Percentiles rank a stretch among this genome's conserved stretches.
Evolutionary conservation across 495 filamentous ascomycete species (phyloP).

Genomic region (Penicillium ochrochloron): DNA sequence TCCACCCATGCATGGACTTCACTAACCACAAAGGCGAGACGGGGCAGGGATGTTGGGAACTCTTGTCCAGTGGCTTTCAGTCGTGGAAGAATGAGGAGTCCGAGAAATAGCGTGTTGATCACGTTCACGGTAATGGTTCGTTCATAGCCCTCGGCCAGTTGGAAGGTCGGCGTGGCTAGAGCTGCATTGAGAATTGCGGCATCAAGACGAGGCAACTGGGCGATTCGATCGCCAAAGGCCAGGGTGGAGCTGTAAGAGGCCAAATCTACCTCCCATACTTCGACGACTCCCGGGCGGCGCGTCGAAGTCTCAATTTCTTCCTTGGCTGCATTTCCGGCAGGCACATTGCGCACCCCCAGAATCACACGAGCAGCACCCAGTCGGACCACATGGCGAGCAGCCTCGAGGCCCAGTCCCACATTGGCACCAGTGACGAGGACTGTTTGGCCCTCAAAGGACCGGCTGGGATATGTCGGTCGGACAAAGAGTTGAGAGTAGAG

Average conservation of each 20-base stretch:
- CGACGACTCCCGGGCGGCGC: slow-evolving; percentile 41
- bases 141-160: slow-evolving; percentile 48
- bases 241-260: slow-evolving; percentile 38
- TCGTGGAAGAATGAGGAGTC: slow-evolving; percentile 48
- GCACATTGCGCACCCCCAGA: slow-evolving; percentile 55
- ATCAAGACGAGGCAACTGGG: slow-evolving; percentile 46
- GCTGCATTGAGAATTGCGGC: slow-evolving; percentile 52
- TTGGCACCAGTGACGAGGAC: slow-evolving; percentile 60
- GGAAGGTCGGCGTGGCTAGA: slow-evolving; percentile 33
- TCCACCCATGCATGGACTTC: slow-evolving; percentile 44
- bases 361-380: slow-evolving; percentile 54
- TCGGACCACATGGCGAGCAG: slow-evolving; percentile 50
- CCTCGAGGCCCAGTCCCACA: slow-evolving; percentile 57
- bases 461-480: slow-evolving; percentile 38
- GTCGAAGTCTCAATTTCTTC: slow-evolving; percentile 36
- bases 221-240: slow-evolving; percentile 45
- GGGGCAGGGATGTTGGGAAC: slow-evolving; percentile 26
- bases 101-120: slow-evolving; percentile 52
- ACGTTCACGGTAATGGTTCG: slow-evolving; percentile 59
- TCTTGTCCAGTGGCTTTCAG: slow-evolving; percentile 38
- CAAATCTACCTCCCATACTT: slow-evolving; percentile 64
- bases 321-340: slow-evolving; percentile 50
- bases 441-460: slow-evolving; percentile 45
- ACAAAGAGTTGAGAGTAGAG: slow-evolving; percentile 53
- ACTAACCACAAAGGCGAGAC: slow-evolving; percentile 42